These are phyloP conservation scores for Viola pubescens DNA, from an alignment of 441 rosid genomes.

Conservation along the genomic window DNA sequence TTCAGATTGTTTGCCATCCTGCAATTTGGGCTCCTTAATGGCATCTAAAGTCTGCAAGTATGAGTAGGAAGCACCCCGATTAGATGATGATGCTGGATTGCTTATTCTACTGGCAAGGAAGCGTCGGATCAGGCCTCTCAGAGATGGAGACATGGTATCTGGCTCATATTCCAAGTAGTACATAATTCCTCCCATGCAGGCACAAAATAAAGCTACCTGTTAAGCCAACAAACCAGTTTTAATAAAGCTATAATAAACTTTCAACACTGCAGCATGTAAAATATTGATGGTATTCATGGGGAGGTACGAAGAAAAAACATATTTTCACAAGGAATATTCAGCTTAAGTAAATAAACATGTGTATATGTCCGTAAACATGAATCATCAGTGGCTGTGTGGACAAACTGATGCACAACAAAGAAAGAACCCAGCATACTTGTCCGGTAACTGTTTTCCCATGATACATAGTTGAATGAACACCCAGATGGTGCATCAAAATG, in stretches of 20 bases:
- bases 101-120: slow-evolving; percentile 94
- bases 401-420: no score
- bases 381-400: no score
- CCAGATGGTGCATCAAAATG: no score
- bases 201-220: slow-evolving; percentile 91
- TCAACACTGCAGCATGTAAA: not conserved
- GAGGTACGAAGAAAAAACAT: no score
- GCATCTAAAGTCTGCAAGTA: slow-evolving; percentile 64
- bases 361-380: not conserved
- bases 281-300: not conserved
- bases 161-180: slow-evolving; percentile 92
- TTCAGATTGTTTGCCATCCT: slow-evolving; percentile 43
- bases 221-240: slow-evolving; percentile 11
- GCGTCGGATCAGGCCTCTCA: slow-evolving; percentile 83
- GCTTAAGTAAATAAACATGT: not conserved
- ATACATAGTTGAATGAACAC: no score
- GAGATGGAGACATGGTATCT: slow-evolving; percentile 90
- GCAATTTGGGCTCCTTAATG: slow-evolving; percentile 44
- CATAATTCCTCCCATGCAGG: slow-evolving; percentile 99
- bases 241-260: no score
- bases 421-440: no score
- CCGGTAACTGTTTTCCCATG: no score
- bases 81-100: slow-evolving; percentile 57
- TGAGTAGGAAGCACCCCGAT: slow-evolving; percentile 52
- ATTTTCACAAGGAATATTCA: not conserved